Percentiles rank a stretch among this genome's conserved stretches.
These are phyloP conservation scores for Pichia cactophila DNA, from an alignment of 1,139 yeast species.

Conservation along the genomic window DNA sequence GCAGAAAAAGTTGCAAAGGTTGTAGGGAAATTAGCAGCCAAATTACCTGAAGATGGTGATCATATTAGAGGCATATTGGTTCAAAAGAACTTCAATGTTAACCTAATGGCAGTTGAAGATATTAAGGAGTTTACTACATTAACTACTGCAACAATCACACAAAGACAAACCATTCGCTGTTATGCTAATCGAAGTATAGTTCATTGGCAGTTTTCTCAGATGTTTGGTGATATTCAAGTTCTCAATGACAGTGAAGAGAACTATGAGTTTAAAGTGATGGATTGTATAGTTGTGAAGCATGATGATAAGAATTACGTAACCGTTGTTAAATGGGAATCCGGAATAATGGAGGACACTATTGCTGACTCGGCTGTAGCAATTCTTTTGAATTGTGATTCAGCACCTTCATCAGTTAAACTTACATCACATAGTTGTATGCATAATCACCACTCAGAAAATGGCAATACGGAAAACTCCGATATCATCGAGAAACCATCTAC, in stretches of 20 bases:
- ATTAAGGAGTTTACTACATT: conserved; percentile 83
- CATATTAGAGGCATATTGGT: conserved; percentile 82
- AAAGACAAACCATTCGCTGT: conserved; percentile 69
- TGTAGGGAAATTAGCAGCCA: conserved; percentile 65
- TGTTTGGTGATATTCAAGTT: conserved; percentile 82
- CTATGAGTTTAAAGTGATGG: conserved; percentile 30
- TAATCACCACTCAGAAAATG: conserved; percentile 15
- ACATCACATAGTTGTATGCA: conserved; percentile 57
- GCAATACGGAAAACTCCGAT: background rate
- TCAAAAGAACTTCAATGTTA: conserved; percentile 83
- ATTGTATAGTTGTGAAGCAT: conserved; percentile 41
- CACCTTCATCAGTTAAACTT: conserved; percentile 89
- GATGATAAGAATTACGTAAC: conserved; percentile 38
- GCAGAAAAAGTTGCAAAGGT: conserved; percentile 85
- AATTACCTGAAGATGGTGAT: conserved; percentile 31
- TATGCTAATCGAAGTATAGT: conserved; percentile 76
- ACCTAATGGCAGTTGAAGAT: conserved; percentile 74
- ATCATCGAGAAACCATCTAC: background rate
- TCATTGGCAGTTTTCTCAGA: conserved; percentile 85
- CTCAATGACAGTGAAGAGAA: conserved; percentile 54
- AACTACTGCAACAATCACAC: conserved; percentile 78
- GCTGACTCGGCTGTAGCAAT: conserved; percentile 94
- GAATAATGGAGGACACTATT: conserved; percentile 81
- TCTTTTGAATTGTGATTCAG: conserved; percentile 81
- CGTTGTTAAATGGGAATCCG: conserved; percentile 86